Base-by-base conservation (phyloP, 1,284 basidiomycete species). In the Coniferiporia sulphurascens region DNA sequence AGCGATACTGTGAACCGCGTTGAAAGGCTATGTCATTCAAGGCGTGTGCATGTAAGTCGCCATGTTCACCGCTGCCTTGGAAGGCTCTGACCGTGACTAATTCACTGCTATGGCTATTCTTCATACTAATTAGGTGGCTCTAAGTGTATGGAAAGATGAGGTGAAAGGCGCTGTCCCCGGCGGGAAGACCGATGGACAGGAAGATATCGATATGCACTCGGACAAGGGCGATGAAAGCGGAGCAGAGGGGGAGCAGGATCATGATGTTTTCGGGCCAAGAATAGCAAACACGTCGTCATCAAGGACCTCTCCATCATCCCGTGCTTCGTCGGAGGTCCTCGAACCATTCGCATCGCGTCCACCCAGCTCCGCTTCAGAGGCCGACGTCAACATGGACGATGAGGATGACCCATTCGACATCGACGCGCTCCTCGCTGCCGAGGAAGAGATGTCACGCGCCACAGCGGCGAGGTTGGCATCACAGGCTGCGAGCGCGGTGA, bases 21-120 rank as follows among this genome's bases (percentile, higher is more conserved):
- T 4, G 95, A 97, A 75, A 91, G 87, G 65, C 72, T 96, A 2
- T 95, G 92, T 69, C 89, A 90, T 65, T 86, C 88, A 1, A 84
- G 84, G 53, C 81, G 89, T 12, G 91, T 96, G 86, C 81, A 87
- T 72, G 95, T 95, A 70, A 64, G 81, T 73, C 15, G 50, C 17
- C 41, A 19, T 35, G 27, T 8, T 56, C 15, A 5, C 32, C 21
- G 22, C 55, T 52, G 35, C 41, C 49, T 48, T 13, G 50, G 22
- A 54, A 9, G 7, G n/a, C 27, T 38, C 45, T 41, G 38, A 8
- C 3, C 38, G 38, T 8, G 2, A 3, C 38, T 41, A 10, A 41
- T 15, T 41, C 15, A 41, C 38, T 41, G 38, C 38, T 15, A 12
- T 41, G 12, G 38, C 38, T 41, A 27, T 27, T 27, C 27, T 27